Base-by-base conservation (phyloP, 164 flowering plant genomes). In the Vitis labrusca region DNA sequence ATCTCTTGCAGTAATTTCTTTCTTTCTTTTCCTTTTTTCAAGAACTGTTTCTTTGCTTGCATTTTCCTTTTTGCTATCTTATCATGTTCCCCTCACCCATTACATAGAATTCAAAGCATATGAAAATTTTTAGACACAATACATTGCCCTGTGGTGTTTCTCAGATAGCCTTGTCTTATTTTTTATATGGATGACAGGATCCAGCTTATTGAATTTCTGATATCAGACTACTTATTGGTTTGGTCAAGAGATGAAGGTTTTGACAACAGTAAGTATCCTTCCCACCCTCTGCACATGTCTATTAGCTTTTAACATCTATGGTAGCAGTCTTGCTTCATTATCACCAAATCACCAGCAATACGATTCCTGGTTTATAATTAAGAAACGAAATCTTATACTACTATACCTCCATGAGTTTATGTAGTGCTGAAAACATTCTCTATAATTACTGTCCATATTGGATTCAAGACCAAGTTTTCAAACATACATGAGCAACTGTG, bases 141-240 rank as follows among this genome's bases (percentile, higher is more conserved):
- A 37, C 44, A 37, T 37, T 3, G 7, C 7, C 6, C 44, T 37
- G 44, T 37, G 9, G 73, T 47, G 29, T 8, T 14, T 63, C 37
- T 11, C 4, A 37, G 12, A 56, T 49, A 8, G 17, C 2, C 51
- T 63, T 16, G 2, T 55, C 23, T 60, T 15, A 69, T 54, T 64
- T 65, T 51, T 59, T 8, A 37, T 55, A n/a, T 77, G 72, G 44
- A 65, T 77, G 67, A 65, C 92, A 94, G 99, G 92, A 89, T 95
- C 63, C 97, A 93, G 81, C 97, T 93, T 75, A 71, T 82, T 53
- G 99, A 95, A 78, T 86, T 85, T 71, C 55, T 95, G 80, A 70
- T 91, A 63, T 79, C 91, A 64, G 98, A 92, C 61, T 75, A 89
- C 81, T 73, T 84, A 13, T 67, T 74, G 49, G 59, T 79, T 15